phyloP scores from a whole-genome alignment of 2,329 filamentous ascomycete genomes.

The Talaromyces sp. region DNA sequence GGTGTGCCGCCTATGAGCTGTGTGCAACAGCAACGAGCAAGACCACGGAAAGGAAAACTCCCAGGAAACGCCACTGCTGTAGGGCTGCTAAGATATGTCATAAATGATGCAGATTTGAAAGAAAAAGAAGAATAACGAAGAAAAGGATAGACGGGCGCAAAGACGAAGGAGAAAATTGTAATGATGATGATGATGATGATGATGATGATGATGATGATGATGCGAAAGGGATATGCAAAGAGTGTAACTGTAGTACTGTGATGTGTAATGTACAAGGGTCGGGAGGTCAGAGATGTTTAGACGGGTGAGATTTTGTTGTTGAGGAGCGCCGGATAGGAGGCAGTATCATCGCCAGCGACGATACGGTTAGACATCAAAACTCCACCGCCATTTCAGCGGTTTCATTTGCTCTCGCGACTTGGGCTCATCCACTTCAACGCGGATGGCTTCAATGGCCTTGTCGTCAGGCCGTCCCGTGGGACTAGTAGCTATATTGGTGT shows the following conservation, averaged over 20 bases:
- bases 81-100: neutral
- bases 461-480: conserved; percentile 23
- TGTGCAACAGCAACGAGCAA: neutral
- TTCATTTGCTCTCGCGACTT: conserved; percentile 24
- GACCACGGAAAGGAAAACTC: neutral
- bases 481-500: conserved; percentile 30
- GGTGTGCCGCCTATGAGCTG: neutral
- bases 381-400: conserved; percentile 36
- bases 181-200: neutral
- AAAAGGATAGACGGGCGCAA: neutral
- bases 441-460: conserved; percentile 30
- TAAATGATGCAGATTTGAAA: neutral
- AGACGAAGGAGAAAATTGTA: neutral
- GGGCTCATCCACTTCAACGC: conserved; percentile 31
- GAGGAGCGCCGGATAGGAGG: neutral
- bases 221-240: conserved; percentile 7
- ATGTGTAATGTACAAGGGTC: conserved; percentile 10
- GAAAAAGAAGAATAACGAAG: neutral
- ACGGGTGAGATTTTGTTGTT: neutral
- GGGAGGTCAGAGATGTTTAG: neutral
- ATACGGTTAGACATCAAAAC: conserved; percentile 34
- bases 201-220: neutral
- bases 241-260: conserved; percentile 1
- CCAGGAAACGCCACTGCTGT: neutral
- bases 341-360: neutral